Percentiles rank a stretch among this genome's conserved stretches.
Conservation (phyloP, 1,284 basidiomycete genomes). For the Pyrrhoderma noxium region DNA sequence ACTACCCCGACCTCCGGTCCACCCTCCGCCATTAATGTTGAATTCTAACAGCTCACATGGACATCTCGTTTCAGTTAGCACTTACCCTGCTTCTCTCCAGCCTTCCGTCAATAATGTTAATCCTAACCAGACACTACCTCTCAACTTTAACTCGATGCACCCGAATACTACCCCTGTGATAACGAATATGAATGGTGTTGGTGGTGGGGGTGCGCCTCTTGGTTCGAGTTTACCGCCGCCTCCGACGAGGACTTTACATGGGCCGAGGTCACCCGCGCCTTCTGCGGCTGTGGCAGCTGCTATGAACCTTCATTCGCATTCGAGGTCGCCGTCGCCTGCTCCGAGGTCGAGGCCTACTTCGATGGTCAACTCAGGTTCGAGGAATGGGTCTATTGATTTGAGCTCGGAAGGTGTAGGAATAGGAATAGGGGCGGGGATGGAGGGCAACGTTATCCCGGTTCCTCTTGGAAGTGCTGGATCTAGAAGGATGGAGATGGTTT, state of each 20-base stretch:
- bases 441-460: not conserved
- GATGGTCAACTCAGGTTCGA: slow-evolving; percentile 2
- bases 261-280: slow-evolving; percentile 54
- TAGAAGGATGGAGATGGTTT: not conserved
- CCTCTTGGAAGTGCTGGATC: not conserved
- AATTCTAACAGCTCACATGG: slow-evolving; percentile 21
- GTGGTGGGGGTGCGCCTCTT: slow-evolving; percentile 17
- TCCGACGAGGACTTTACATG: slow-evolving; percentile 58
- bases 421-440: no score
- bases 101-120: no score
- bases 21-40: slow-evolving; percentile 26
- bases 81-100: no score
- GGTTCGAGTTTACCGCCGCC: slow-evolving; percentile 41
- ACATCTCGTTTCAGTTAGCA: slow-evolving; percentile 19
- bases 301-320: slow-evolving; percentile 17
- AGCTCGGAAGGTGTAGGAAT: not conserved
- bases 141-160: no score
- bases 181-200: no score
- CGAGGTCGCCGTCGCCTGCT: slow-evolving; percentile 12
- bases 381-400: slow-evolving; percentile 9
- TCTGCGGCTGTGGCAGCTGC: slow-evolving; percentile 40
- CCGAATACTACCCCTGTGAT: no score
- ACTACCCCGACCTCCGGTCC: slow-evolving; percentile 8
- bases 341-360: slow-evolving; percentile 7
- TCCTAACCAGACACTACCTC: no score